phyloP scores from a whole-genome alignment of 768 basidiomycete species.

The Collybia mongolica region DNA sequence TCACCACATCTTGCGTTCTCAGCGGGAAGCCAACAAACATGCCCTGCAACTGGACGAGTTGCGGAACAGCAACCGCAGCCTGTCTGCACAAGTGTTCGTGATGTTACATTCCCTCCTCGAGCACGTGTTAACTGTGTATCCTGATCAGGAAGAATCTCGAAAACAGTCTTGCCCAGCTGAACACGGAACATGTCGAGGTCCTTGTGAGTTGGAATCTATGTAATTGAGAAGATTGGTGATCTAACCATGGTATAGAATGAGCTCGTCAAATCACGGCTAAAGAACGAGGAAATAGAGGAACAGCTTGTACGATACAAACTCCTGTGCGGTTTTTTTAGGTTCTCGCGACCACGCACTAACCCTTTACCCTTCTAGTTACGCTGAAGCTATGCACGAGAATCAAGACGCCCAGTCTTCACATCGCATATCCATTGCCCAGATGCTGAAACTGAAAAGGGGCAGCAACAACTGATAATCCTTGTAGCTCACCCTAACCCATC shows the following conservation, averaged over 20 bases:
- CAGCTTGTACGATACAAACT: slow-evolving; percentile 95
- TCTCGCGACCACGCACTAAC: slow-evolving; percentile 3
- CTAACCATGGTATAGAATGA: slow-evolving; percentile 60
- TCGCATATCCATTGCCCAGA: slow-evolving; percentile 52
- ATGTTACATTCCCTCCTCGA: not conserved
- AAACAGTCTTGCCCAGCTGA: slow-evolving; percentile 72
- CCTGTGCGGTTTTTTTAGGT: slow-evolving; percentile 49
- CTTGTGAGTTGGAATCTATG: slow-evolving; percentile 41
- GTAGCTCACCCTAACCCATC: too few species aligned
- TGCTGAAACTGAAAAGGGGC: slow-evolving; percentile 40
- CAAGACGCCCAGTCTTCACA: slow-evolving; percentile 69
- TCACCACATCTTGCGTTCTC: not conserved
- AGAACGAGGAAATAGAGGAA: slow-evolving; percentile 90
- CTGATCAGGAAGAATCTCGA: slow-evolving; percentile 75
- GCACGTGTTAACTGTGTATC: not conserved
- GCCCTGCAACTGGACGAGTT: slow-evolving; percentile 81
- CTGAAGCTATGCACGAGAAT: slow-evolving; percentile 79
- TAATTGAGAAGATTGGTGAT: too few species aligned
- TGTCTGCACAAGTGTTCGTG: slow-evolving; percentile 79
- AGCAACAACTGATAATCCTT: slow-evolving; percentile 17
- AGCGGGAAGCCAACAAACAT: slow-evolving; percentile 79
- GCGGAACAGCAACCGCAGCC: slow-evolving; percentile 71
- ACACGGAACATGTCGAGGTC: slow-evolving; percentile 77
- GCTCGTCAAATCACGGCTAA: slow-evolving; percentile 83
- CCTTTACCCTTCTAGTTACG: slow-evolving; percentile 34